phyloP scores from a whole-genome alignment of 257 asterid species.

The Gardenia jasminoides region DNA sequence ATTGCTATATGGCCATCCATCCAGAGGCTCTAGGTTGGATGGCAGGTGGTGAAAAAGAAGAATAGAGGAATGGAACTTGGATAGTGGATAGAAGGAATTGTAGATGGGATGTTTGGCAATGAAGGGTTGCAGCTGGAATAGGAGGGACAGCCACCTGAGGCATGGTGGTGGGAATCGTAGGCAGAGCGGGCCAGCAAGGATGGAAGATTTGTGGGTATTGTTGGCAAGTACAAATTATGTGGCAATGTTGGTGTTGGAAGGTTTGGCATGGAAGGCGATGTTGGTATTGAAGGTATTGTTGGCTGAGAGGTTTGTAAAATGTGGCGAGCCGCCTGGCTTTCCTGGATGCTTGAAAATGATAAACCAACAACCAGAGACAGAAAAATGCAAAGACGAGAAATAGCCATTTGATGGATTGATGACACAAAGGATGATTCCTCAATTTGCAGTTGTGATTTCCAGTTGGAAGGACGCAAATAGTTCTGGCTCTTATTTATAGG shows the following conservation, averaged over 20 bases:
- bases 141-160: conserved; percentile 31
- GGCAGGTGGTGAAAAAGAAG: conserved; percentile 39
- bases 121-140: conserved; percentile 19
- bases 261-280: conserved; percentile 9
- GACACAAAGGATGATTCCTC: too few species aligned
- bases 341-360: conserved; percentile 9
- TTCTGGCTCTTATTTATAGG: too few species aligned
- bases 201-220: conserved; percentile 20
- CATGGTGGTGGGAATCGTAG: too few species aligned
- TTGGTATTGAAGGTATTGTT: not conserved
- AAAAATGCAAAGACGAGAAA: not conserved
- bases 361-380: not conserved
- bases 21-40: too few species aligned
- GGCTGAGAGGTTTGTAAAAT: conserved; percentile 13
- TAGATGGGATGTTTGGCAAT: conserved; percentile 12
- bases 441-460: too few species aligned
- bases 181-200: too few species aligned
- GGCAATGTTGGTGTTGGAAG: conserved; percentile 14
- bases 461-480: too few species aligned
- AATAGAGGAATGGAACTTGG: conserved; percentile 28
- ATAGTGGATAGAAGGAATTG: not conserved
- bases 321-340: not conserved
- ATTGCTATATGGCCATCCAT: too few species aligned
- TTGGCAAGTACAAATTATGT: conserved; percentile 5
- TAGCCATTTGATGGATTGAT: too few species aligned